Percentiles rank a stretch among this genome's conserved stretches.
phyloP scores from a whole-genome alignment of 2,329 filamentous ascomycete species.

The Triangularia setosa region DNA sequence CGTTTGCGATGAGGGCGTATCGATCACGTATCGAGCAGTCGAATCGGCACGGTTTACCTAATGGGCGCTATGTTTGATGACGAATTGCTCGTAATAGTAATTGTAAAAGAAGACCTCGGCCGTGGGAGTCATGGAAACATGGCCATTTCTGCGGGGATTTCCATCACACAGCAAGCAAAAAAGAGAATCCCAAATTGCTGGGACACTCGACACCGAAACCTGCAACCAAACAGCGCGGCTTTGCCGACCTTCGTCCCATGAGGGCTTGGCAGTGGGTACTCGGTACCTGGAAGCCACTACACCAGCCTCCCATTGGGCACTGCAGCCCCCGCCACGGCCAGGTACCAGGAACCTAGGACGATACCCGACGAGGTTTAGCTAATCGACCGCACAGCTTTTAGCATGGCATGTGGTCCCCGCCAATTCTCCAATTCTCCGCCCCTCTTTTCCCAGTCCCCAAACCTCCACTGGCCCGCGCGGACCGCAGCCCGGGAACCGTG shows the following conservation, averaged over 20 bases:
- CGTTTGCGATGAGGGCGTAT: background rate
- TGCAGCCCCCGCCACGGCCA: background rate
- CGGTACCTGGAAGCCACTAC: constrained; percentile 6
- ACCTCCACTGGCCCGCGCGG: background rate
- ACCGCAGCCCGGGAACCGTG: background rate
- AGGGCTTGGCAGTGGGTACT: constrained; percentile 1
- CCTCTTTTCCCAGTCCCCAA: background rate
- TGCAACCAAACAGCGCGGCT: background rate
- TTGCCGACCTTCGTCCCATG: background rate
- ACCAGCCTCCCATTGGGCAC: background rate
- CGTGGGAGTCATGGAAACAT: background rate
- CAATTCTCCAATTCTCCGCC: background rate
- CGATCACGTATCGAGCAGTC: background rate
- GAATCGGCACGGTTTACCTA: background rate
- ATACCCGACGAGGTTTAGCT: background rate
- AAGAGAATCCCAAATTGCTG: background rate
- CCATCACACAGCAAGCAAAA: background rate
- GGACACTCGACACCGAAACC: background rate
- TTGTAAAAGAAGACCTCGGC: no score
- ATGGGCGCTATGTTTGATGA: background rate
- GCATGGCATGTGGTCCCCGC: constrained; percentile 2
- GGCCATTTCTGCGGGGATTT: no score
- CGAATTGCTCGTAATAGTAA: background rate
- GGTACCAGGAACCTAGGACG: constrained; percentile 1
- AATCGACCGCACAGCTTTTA: background rate